phyloP scores from a whole-genome alignment of 1,284 basidiomycete species.

The Apiotrichum gracile region DNA sequence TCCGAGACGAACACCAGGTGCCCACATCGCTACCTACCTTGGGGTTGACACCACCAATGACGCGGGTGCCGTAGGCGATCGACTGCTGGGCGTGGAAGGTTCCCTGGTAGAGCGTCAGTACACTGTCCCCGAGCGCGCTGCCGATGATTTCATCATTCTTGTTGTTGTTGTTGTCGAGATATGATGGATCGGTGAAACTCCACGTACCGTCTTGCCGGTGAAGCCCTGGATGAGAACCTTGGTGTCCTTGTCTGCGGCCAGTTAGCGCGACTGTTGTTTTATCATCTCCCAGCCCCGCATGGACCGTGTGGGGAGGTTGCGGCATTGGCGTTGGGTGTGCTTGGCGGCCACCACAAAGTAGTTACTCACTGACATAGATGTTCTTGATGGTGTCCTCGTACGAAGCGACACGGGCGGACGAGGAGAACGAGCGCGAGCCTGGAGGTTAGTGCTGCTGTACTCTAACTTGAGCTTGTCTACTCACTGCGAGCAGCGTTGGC shows the following conservation, averaged over 20 bases:
- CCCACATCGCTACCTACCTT: slow-evolving; percentile 49
- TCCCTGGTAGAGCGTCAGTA: slow-evolving; percentile 54
- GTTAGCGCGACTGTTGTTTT: slow-evolving; percentile 19
- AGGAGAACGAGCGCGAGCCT: slow-evolving; percentile 57
- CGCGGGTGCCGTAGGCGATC: slow-evolving; percentile 80
- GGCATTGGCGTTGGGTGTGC: too few species aligned
- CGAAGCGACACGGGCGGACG: slow-evolving; percentile 59
- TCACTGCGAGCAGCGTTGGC: slow-evolving; percentile 23
- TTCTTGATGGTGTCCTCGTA: slow-evolving; percentile 90
- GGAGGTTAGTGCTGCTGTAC: background rate
- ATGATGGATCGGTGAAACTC: slow-evolving; percentile 10
- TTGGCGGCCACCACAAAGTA: background rate
- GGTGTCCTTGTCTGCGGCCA: slow-evolving; percentile 69
- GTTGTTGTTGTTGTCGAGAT: background rate
- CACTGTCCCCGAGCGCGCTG: background rate
- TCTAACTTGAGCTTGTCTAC: slow-evolving; percentile 2
- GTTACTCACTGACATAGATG: slow-evolving; percentile 62
- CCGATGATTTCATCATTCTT: background rate
- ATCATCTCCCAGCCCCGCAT: background rate
- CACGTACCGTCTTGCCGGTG: slow-evolving; percentile 89
- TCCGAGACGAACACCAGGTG: background rate
- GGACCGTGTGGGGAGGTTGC: background rate
- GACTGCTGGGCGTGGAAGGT: slow-evolving; percentile 97
- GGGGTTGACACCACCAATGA: slow-evolving; percentile 96
- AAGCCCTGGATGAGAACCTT: slow-evolving; percentile 89